Percentiles rank a stretch among this genome's conserved stretches.
These are phyloP conservation scores for Hypoxylon sp. DNA, from an alignment of 2,329 filamentous ascomycete species.

Conservation along the genomic window DNA sequence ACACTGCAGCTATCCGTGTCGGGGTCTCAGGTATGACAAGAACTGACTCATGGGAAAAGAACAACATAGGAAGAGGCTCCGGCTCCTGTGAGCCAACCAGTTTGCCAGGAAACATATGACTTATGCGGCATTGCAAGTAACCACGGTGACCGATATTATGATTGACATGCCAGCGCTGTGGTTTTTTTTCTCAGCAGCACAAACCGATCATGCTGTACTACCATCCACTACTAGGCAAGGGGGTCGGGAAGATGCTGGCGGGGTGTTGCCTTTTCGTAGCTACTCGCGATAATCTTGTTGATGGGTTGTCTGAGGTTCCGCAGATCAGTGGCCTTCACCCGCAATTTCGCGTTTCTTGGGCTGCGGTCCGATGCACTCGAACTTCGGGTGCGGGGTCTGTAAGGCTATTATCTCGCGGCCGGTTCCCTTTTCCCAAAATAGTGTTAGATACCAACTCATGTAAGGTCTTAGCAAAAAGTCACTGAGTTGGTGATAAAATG, in stretches of 20 bases:
- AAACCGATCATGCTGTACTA: slow-evolving; percentile 36
- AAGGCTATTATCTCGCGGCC: slow-evolving; percentile 30
- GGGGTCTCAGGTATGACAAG: slow-evolving; percentile 35
- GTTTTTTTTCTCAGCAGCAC: slow-evolving; percentile 3
- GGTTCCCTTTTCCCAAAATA: slow-evolving; percentile 12
- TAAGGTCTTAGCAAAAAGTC: not conserved
- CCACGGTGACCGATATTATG: slow-evolving; percentile 9
- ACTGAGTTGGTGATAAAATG: not conserved
- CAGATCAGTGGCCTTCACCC: slow-evolving; percentile 27
- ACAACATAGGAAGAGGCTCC: slow-evolving; percentile 18
- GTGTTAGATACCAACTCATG: too few species aligned
- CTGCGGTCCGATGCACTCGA: slow-evolving; percentile 18
- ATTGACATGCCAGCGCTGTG: slow-evolving; percentile 21
- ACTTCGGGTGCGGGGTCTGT: slow-evolving; percentile 39
- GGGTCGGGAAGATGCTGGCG: slow-evolving; percentile 23
- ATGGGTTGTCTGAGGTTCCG: slow-evolving; percentile 24
- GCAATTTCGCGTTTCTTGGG: slow-evolving; percentile 14
- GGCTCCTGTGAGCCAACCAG: slow-evolving; percentile 16
- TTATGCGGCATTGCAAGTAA: not conserved
- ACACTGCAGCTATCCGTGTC: slow-evolving; percentile 37
- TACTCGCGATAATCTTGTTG: slow-evolving; percentile 16
- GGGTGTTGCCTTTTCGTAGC: slow-evolving; percentile 21
- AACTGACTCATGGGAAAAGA: slow-evolving; percentile 19
- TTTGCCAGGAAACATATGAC: not conserved
- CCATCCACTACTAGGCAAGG: slow-evolving; percentile 16